phyloP scores from a whole-genome alignment of 2,329 filamentous ascomycete species.

The Penicillium sp. region DNA sequence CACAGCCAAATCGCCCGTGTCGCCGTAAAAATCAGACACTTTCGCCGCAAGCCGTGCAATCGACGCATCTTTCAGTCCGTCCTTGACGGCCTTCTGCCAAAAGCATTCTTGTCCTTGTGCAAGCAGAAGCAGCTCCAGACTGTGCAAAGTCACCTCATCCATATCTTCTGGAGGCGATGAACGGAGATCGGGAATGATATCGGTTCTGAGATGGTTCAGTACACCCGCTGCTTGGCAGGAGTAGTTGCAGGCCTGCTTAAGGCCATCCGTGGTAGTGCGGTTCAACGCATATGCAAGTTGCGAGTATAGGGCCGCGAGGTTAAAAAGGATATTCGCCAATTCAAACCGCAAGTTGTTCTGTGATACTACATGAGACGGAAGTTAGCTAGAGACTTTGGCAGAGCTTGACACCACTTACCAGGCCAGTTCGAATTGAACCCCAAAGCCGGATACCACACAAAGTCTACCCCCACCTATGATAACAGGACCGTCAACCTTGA shows the following conservation, averaged over 20 bases:
- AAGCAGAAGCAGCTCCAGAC: constrained; percentile 74
- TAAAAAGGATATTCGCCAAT: constrained; percentile 86
- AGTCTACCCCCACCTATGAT: constrained; percentile 78
- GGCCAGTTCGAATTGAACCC: constrained; percentile 81
- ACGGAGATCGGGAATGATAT: constrained; percentile 75
- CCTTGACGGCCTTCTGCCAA: constrained; percentile 95
- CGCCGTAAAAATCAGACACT: constrained; percentile 84
- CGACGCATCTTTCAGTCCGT: constrained; percentile 82
- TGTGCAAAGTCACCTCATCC: constrained; percentile 81
- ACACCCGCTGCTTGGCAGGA: constrained; percentile 85
- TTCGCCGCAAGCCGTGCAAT: constrained; percentile 88
- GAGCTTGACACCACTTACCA: constrained; percentile 27
- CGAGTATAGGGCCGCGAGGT: constrained; percentile 87
- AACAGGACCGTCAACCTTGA: constrained; percentile 8
- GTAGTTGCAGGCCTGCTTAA: constrained; percentile 84
- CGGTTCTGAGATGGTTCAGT: constrained; percentile 68
- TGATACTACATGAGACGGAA: constrained; percentile 37
- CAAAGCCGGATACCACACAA: constrained; percentile 90
- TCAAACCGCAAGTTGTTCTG: constrained; percentile 72
- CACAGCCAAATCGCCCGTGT: constrained; percentile 77
- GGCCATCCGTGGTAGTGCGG: constrained; percentile 69
- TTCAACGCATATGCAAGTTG: constrained; percentile 81
- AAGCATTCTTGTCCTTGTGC: constrained; percentile 96
- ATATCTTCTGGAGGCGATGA: constrained; percentile 88
- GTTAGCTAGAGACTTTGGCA: neutral